Base-by-base conservation (phyloP, 345 rosid species). In the Rubroshorea leprosula region DNA sequence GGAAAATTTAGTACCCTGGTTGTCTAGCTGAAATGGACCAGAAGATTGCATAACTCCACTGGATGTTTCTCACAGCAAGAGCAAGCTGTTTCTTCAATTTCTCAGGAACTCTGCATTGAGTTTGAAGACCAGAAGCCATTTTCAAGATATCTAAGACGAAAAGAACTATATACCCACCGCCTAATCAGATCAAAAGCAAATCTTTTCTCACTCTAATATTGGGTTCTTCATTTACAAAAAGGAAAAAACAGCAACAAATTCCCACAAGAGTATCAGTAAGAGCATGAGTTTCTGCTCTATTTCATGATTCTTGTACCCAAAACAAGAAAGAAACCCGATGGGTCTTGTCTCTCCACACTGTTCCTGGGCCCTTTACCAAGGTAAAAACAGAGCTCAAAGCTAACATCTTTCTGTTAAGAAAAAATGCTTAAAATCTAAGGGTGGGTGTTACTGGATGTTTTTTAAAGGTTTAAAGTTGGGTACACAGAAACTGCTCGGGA, bases 21-120 rank as follows among this genome's bases (percentile, higher is more conserved):
- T 87, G 88, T 60, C 69, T 63, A 50, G 84, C 57, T 52, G 99
- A 85, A 66, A 72, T 65, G 62, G 97, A 83, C 99, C 99, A 94
- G 70, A 87, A 91, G 56, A 91, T 85, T 70, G 84, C 95, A 63
- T 86, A 91, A 75, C 95, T 85, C 98, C 98, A 91, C 43, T 85
- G 95, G 58, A 82, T 80, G 66, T 71, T 88, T 58, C 86, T 79
- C 55, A 88, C 90, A 54, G 96, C 88, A 72, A 85, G 76, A 59
- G 95, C 89, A 49, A 91, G 90, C 58, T 76, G 86, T 74, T 78
- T 72, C 90, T 78, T 88, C 72, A 88, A 72, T 63, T 74, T 80
- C 58, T 74, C 79, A 22, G 81, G 80, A 26, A 78, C 50, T 22
- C 58, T 68, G 20, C 76, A 80, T 29, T 68, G 72, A 74, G 58